Conservation (phyloP, 2,329 filamentous ascomycete species). For the Aureobasidium sp. region DNA sequence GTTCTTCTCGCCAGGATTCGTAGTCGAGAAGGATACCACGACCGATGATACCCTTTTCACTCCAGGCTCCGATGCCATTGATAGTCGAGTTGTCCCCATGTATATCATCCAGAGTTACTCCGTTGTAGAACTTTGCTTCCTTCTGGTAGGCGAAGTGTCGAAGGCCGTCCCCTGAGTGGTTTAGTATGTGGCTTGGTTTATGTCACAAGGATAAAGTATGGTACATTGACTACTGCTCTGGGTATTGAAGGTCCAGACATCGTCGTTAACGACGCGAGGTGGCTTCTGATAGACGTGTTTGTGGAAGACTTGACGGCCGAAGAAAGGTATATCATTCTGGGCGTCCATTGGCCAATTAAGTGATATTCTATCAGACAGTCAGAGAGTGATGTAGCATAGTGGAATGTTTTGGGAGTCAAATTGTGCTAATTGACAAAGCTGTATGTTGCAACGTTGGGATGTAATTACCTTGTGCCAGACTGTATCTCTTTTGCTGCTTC, state of each 20-base stretch:
- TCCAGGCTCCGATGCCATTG: constrained; percentile 43
- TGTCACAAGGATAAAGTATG: background rate
- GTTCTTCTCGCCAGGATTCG: constrained; percentile 40
- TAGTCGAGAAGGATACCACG: constrained; percentile 50
- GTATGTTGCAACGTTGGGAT: background rate
- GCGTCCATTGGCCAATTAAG: constrained; percentile 56
- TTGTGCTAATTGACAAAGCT: background rate
- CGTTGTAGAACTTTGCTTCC: constrained; percentile 32
- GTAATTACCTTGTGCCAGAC: constrained; percentile 38
- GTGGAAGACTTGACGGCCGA: constrained; percentile 50
- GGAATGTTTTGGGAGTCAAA: background rate
- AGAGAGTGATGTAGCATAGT: background rate
- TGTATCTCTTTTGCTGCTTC: constrained; percentile 42
- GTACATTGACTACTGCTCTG: constrained; percentile 50
- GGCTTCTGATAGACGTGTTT: constrained; percentile 47
- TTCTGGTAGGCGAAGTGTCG: constrained; percentile 47
- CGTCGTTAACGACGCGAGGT: constrained; percentile 52
- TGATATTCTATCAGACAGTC: constrained; percentile 39
- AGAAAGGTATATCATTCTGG: constrained; percentile 47
- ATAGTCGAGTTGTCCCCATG: constrained; percentile 33
- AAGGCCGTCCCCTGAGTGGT: constrained; percentile 43
- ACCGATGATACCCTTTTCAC: constrained; percentile 50
- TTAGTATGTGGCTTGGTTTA: background rate
- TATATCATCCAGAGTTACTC: constrained; percentile 35
- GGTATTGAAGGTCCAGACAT: constrained; percentile 53